These are phyloP conservation scores for Trebouxia sp. DNA, from an alignment of 139 green algal genomes.

Conservation along the genomic window DNA sequence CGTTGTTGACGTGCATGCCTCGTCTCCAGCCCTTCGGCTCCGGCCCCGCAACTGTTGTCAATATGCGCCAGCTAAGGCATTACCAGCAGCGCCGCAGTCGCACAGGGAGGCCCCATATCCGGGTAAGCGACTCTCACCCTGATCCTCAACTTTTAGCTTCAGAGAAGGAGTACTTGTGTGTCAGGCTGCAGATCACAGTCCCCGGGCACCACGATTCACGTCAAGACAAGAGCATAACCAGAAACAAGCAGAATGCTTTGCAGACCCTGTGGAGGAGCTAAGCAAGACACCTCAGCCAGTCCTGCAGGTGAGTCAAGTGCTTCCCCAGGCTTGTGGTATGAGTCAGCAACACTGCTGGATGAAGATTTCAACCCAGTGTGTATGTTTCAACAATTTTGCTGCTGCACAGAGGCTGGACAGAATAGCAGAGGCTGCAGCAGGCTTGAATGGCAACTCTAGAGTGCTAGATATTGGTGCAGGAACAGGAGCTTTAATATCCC, in stretches of 20 bases:
- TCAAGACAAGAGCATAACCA: conserved; percentile 8
- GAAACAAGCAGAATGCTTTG: neutral
- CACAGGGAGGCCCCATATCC: too few species aligned
- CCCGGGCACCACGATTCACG: too few species aligned
- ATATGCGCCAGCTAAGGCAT: too few species aligned
- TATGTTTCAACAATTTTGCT: neutral
- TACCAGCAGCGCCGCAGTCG: too few species aligned
- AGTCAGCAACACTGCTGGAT: neutral
- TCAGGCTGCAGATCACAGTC: too few species aligned
- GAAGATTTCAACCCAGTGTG: neutral
- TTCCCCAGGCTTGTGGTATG: neutral
- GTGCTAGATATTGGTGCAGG: neutral
- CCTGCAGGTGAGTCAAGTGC: neutral
- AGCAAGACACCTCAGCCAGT: neutral
- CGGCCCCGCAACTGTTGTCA: too few species aligned
- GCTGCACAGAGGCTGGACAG: neutral
- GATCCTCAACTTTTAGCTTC: too few species aligned
- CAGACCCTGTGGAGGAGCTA: neutral
- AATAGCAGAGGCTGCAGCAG: conserved; percentile 16
- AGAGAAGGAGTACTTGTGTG: too few species aligned
- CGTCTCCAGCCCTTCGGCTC: too few species aligned
- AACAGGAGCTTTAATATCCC: conserved; percentile 6
- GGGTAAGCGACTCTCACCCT: too few species aligned
- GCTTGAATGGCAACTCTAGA: neutral
- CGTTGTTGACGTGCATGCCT: too few species aligned